Evolutionary conservation across 1,284 basidiomycete genomes (phyloP).

Genomic region (Cerrena zonata): DNA sequence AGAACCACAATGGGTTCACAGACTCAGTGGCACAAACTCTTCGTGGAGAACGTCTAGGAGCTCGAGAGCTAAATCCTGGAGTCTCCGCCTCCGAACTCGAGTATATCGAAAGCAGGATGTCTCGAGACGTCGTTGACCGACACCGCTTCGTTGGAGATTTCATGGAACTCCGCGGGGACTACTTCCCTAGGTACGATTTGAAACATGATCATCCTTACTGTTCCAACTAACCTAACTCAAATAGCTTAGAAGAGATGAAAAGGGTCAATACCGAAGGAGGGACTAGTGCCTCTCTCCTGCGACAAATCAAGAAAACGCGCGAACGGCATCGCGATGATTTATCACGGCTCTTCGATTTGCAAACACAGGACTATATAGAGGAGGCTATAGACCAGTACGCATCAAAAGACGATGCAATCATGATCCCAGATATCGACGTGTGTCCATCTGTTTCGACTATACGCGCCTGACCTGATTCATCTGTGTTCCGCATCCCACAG

Average conservation of each 20-base stretch:
- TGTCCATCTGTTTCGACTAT: constrained; percentile 1
- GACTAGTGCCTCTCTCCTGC: constrained; percentile 14
- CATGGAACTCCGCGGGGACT: constrained; percentile 22
- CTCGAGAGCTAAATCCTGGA: background rate
- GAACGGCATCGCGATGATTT: constrained; percentile 19
- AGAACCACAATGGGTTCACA: background rate
- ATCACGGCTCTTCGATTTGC: constrained; percentile 19
- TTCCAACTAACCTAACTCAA: background rate
- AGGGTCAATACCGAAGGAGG: constrained; percentile 14
- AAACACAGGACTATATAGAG: constrained; percentile 22
- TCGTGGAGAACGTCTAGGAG: constrained; percentile 12
- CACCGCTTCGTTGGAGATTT: constrained; percentile 21
- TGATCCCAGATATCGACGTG: constrained; percentile 17
- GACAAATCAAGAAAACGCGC: constrained; percentile 15
- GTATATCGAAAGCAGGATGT: constrained; percentile 2
- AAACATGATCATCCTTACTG: background rate
- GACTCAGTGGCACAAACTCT: constrained; percentile 12
- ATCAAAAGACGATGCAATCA: constrained; percentile 15
- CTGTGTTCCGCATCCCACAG: background rate
- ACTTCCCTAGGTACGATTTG: constrained; percentile 24
- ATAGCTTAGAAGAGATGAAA: constrained; percentile 19
- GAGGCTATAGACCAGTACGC: constrained; percentile 19
- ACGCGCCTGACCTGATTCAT: background rate
- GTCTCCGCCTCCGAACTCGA: background rate
- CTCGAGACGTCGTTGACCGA: constrained; percentile 19